These are phyloP conservation scores for Sclerotinia subarctica DNA, from an alignment of 2,329 filamentous ascomycete genomes.

Conservation along the genomic window DNA sequence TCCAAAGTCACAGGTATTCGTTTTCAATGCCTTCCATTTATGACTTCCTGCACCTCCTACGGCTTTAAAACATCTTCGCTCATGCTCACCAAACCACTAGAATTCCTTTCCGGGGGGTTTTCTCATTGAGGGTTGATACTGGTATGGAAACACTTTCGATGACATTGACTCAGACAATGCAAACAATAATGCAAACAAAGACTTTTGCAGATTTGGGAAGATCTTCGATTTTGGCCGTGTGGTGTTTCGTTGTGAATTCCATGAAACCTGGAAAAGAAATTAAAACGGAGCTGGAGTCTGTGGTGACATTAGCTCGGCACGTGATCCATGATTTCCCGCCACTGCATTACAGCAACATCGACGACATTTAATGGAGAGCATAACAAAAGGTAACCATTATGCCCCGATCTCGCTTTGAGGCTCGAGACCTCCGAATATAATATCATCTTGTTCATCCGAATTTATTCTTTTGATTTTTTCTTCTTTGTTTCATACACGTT, in stretches of 20 bases:
- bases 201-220: neutral
- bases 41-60: neutral
- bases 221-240: neutral
- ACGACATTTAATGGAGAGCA: neutral
- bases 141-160: neutral
- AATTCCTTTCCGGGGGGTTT: neutral
- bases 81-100: neutral
- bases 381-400: neutral
- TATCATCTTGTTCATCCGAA: neutral
- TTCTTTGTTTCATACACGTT: neutral
- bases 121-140: neutral
- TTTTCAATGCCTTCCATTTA: neutral
- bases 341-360: neutral
- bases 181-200: neutral
- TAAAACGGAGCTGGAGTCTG: neutral
- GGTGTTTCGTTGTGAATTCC: constrained; percentile 1
- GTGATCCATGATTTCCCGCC: neutral
- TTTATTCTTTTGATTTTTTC: neutral
- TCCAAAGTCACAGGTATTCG: neutral
- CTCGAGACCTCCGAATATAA: neutral
- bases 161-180: neutral
- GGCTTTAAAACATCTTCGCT: neutral
- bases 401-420: neutral
- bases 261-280: constrained; percentile 8
- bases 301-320: neutral